Conservation (phyloP, 345 rosid species). For the Aquilaria yunnanensis region DNA sequence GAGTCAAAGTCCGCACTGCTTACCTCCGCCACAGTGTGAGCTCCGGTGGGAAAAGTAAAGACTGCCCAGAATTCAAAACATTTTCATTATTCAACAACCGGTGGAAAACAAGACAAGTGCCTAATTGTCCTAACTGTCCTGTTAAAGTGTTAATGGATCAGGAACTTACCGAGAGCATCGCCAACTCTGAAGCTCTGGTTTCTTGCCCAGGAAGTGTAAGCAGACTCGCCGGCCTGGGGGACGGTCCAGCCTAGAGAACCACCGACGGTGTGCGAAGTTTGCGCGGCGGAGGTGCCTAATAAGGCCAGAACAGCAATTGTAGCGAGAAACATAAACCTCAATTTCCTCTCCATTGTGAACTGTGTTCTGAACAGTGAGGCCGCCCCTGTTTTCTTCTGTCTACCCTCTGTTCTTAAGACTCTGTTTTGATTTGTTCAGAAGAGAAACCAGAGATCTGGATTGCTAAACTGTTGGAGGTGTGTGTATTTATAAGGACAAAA, state of each 20-base stretch:
- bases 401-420: slow-evolving; percentile 13
- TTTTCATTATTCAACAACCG: background rate
- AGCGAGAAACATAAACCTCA: slow-evolving; percentile 14
- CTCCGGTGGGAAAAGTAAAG: slow-evolving; percentile 30
- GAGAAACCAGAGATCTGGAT: background rate
- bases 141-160: too few relatives aligned
- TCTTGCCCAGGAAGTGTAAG: slow-evolving; percentile 41
- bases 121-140: too few relatives aligned
- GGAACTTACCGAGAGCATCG: slow-evolving; percentile 36
- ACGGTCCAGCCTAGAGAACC: slow-evolving; percentile 34
- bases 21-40: slow-evolving; percentile 40
- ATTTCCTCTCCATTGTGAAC: slow-evolving; percentile 17
- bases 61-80: slow-evolving; percentile 16
- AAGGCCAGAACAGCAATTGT: slow-evolving; percentile 14
- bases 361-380: slow-evolving; percentile 25
- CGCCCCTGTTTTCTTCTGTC: slow-evolving; percentile 22
- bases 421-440: background rate
- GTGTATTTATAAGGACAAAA: background rate
- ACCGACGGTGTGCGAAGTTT: slow-evolving; percentile 31
- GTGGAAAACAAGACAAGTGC: too few relatives aligned
- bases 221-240: slow-evolving; percentile 11
- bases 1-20: slow-evolving; percentile 23
- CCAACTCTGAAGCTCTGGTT: slow-evolving; percentile 37
- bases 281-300: slow-evolving; percentile 23
- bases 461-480: slow-evolving; percentile 10